phyloP scores from a whole-genome alignment of 108 stramenopile species.

The Epithemia pelagica region DNA sequence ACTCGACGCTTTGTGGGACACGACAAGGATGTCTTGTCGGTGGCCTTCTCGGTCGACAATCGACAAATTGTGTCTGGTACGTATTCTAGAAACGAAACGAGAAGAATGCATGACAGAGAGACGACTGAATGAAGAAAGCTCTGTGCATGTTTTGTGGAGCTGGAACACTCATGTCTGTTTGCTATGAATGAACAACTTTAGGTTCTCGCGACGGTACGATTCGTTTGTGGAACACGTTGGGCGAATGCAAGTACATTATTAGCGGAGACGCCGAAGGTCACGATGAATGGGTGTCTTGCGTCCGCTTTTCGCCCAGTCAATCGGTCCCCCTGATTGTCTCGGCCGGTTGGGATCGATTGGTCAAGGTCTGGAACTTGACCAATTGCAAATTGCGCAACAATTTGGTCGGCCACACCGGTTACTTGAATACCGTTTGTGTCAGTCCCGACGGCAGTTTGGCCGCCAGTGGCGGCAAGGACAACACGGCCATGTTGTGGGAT shows the following conservation, averaged over 20 bases:
- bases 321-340: slow-evolving; percentile 95
- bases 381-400: slow-evolving; percentile 99
- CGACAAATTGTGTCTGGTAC: slow-evolving; percentile 96
- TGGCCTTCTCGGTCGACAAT: slow-evolving; percentile 98
- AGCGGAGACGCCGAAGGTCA: slow-evolving; percentile 84
- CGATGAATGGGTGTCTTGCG: slow-evolving; percentile 99
- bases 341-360: slow-evolving; percentile 98
- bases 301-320: slow-evolving; percentile 95
- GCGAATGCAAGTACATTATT: slow-evolving; percentile 96
- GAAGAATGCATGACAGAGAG: neutral
- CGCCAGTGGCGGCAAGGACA: slow-evolving; percentile 99
- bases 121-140: no score
- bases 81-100: neutral
- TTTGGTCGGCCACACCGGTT: slow-evolving; percentile 98
- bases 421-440: slow-evolving; percentile 99
- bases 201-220: slow-evolving; percentile 96
- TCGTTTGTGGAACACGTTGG: slow-evolving; percentile 99
- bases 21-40: slow-evolving; percentile 97
- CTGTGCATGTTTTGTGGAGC: no score
- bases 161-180: no score
- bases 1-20: slow-evolving; percentile 98
- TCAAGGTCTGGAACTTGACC: slow-evolving; percentile 98
- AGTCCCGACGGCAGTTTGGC: slow-evolving; percentile 99
- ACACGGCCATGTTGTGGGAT: slow-evolving; percentile 99
- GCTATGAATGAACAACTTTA: no score